Base-by-base conservation (phyloP, 139 green algal species). In the Tetraselmis striata region DNA sequence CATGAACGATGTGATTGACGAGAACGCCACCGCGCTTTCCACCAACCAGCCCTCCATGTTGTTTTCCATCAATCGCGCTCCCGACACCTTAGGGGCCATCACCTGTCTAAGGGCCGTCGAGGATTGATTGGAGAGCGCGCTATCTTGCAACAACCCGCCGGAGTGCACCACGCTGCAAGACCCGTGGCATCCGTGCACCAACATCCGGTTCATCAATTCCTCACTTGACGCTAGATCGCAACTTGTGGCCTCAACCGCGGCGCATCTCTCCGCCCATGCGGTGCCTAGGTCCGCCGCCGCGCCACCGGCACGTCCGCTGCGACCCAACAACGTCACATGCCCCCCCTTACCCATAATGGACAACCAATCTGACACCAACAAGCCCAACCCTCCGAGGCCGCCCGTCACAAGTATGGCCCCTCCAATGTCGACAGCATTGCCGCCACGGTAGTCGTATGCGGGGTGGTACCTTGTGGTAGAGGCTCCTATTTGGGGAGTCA, bases 371-470 rank as follows among this genome's bases (percentile, higher is more conserved):
- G 88, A 82, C 2, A 93, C 84, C 1, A 96, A 82, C 2, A 77
- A 83, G 1, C 93, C 93, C 0, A 97, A 86, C 0, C 87, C 91
- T 31, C 93, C 93, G n/a, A 92, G 93, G 1, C 93, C 93, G 26
- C 93, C 93, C 1, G 93, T 89, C 0, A 97, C 83, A 0, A 93
- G 5, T 18, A 93, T 86, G 0, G 26, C 78, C 30, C 81, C 83
- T 28, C 28, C 25, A 32, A 26, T 77, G 11, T 26, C 11, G 26
- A 83, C 18, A 18, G 45, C n/a, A n/a, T n/a, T 67, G 45, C 45
- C 18, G 45, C 45, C 45, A 25, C 45, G 45, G 18, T 18, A 67
- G 45, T 67, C 45, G 11, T 18, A 18, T 5, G 18, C 18, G 5
- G 45, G 45, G 45, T 67, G 11, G 18, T 67, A 67, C 18, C 45